phyloP scores from a whole-genome alignment of 768 basidiomycete species.

The Cystofilobasidium ferigula region DNA sequence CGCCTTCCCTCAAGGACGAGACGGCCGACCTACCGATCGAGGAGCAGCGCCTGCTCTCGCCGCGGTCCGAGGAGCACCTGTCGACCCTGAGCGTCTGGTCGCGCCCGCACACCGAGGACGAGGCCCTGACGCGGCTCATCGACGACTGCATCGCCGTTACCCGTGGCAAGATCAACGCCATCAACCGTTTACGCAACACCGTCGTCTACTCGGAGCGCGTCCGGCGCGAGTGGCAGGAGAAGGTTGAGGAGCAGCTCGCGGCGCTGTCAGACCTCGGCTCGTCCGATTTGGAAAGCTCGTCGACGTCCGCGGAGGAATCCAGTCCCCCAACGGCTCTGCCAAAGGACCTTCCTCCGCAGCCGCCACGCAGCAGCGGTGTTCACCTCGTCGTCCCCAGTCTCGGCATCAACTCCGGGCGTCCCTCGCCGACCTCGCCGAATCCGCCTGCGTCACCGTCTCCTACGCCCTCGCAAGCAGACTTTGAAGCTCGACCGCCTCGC shows the following conservation, averaged over 20 bases:
- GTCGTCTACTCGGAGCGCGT: slow-evolving; percentile 95
- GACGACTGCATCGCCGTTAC: slow-evolving; percentile 81
- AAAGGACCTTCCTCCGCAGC: background rate
- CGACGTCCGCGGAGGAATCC: slow-evolving; percentile 1
- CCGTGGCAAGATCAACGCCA: slow-evolving; percentile 85
- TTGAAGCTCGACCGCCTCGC: background rate
- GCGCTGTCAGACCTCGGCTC: slow-evolving; percentile 21
- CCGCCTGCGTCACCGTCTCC: background rate
- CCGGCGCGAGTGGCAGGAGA: slow-evolving; percentile 91
- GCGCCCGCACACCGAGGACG: slow-evolving; percentile 72
- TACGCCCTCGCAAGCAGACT: background rate
- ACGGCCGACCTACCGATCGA: slow-evolving; percentile 75
- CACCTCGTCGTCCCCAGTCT: background rate
- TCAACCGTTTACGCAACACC: slow-evolving; percentile 91
- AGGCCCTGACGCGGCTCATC: slow-evolving; percentile 67
- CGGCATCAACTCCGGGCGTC: background rate
- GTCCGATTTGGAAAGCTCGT: background rate
- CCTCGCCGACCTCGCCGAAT: background rate
- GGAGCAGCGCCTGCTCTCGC: slow-evolving; percentile 78
- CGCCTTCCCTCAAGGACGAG: slow-evolving; percentile 83
- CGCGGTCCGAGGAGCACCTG: slow-evolving; percentile 76
- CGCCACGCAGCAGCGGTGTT: background rate
- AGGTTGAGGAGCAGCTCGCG: slow-evolving; percentile 55
- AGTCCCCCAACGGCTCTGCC: too few relatives aligned
- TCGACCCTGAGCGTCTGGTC: slow-evolving; percentile 74